Evolutionary conservation across 805 yeast genomes (phyloP), one percentile per base, ranked within the genome.

Genomic region (Candida loeiensis): DNA sequence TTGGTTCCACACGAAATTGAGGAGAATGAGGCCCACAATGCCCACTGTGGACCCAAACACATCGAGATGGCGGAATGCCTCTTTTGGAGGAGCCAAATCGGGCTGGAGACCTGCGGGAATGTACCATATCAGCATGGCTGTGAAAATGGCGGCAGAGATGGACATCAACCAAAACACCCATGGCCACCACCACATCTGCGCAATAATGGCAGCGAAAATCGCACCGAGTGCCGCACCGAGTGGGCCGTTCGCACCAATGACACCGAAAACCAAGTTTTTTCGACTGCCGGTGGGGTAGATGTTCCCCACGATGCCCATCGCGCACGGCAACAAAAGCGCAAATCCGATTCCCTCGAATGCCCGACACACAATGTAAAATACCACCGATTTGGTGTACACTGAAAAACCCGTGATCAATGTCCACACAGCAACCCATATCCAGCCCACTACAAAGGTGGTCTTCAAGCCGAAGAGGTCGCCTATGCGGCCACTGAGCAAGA

Each of bases 401-500:
- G 85, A 62, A 3, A 83, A 50, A 0, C 90, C 91, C 3, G 77
- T 70, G 14, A 85, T 58, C 35, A 82, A 47, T 1, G 80, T 64
- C 83, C 88, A 80, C 0, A 82, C 22, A 0, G 71, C 50, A 2
- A 73, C 59, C 77, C 85, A 74, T 5, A 58, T 35, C 58, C 79
- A 79, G 1, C 91, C 88, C 4, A 66, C 49, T 0, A 78, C 30
- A 39, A 80, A 66, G n/a, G 77, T 58, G 29, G 55, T 61, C 43
- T 77, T 79, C 39, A 81, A 64, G 0, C 93, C 93, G 48, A 76
- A 77, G 9, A 83, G 63, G 51, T 85, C 95, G 24, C 95, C 93
- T 34, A 82, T 53, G 36, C 80, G 69, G 6, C 93, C 93, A 26
- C 83, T 73, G 4, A 80, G 64, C 26, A 85, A 57, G 37, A 85